Percentiles rank a stretch among this genome's conserved stretches.
Conservation (phyloP, 2,329 filamentous ascomycete species). For the Fusarium concolor region DNA sequence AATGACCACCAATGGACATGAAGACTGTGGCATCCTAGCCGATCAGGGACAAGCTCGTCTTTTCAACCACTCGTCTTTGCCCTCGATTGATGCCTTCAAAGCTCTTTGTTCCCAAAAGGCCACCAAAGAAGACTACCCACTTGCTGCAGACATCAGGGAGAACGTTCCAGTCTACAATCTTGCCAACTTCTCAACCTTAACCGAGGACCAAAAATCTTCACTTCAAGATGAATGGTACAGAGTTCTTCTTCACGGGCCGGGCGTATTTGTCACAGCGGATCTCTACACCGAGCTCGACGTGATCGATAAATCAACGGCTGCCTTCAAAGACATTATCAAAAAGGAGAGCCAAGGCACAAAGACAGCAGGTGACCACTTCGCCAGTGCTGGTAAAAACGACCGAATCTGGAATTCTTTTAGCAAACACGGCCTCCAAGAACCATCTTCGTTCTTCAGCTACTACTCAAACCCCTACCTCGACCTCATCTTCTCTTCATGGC, state of each 20-base stretch:
- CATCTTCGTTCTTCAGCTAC: constrained; percentile 65
- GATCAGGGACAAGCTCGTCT: constrained; percentile 34
- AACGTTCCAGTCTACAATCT: constrained; percentile 70
- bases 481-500: constrained; percentile 65
- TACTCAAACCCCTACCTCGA: constrained; percentile 70
- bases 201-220: constrained; percentile 39
- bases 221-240: constrained; percentile 72
- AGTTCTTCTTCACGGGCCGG: constrained; percentile 66
- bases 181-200: constrained; percentile 47
- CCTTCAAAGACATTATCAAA: constrained; percentile 62
- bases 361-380: constrained; percentile 70
- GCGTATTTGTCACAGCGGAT: constrained; percentile 67
- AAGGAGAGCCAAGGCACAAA: constrained; percentile 52
- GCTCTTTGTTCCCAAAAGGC: constrained; percentile 57
- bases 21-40: not conserved
- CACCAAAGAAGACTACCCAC: constrained; percentile 57
- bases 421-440: constrained; percentile 67
- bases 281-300: constrained; percentile 59
- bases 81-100: constrained; percentile 58
- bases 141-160: constrained; percentile 56
- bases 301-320: constrained; percentile 60
- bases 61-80: constrained; percentile 44
- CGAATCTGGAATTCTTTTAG: constrained; percentile 75
- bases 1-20: constrained; percentile 21
- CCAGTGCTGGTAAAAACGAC: constrained; percentile 64